Evolutionary conservation across 176 grass and related monocot genomes (phyloP), one percentile per base, ranked within the genome.

Genomic region (Luzula sylvatica): DNA sequence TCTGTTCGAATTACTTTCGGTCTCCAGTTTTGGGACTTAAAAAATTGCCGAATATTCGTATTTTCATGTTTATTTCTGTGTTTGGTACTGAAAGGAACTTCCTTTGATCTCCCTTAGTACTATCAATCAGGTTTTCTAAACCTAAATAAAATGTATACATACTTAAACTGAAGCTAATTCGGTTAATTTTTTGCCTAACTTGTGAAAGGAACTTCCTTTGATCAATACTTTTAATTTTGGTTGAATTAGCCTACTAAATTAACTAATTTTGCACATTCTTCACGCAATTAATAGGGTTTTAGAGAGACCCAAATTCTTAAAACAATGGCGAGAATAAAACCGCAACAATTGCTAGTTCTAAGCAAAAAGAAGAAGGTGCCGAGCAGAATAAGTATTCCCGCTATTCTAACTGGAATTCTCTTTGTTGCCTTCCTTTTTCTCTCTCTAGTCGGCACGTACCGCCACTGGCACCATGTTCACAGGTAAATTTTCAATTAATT

Each of bases 281-380:
- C n/a, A n/a, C n/a, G n/a, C n/a, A n/a, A n/a, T n/a, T n/a, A n/a
- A 29, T 42, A 42, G 24, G 42, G 47, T 50, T 38, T 15, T 24
- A 30, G 11, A 15, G 41, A 21, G 29, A 20, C 8, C 13, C 15
- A 18, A 30, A 50, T 1, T 13, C 2, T n/a, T 49, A 64, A 47
- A 64, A 48, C 53, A n/a, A 87, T 87, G 83, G 78, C 69, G 38
- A 82, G 83, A 53, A 82, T 87, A 69, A 87, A 87, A 48, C 83
- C 83, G 0, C 80, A 82, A 57, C 83, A 87, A 50, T 50, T 87
- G 48, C 66, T 87, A 56, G 77, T 87, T 32, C 83, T 78, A 63
- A 87, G 83, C 67, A 87, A 87, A 56, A 63, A 66, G 7, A 87
- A 87, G 77, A 87, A 82, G 47, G 65, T 23, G 4, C 83, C 78